Evolutionary conservation across 305 asterid species (phyloP).

Genomic region (Coffea humblotiana): DNA sequence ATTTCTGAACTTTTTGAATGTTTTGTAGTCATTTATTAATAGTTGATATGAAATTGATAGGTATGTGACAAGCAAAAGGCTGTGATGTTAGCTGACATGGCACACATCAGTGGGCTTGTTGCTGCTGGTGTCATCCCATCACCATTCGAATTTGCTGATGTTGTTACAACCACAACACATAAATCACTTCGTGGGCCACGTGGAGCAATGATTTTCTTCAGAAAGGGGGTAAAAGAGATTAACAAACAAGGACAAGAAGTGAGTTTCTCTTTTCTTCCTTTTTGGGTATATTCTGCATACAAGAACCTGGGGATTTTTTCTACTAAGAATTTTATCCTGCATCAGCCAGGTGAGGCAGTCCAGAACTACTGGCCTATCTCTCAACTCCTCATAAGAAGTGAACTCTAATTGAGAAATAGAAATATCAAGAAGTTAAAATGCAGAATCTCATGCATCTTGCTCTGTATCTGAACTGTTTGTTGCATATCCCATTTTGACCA

Average conservation of each 20-base stretch:
- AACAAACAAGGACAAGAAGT: constrained; percentile 92
- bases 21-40: not conserved
- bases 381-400: not conserved
- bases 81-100: constrained; percentile 92
- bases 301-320: not conserved
- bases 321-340: not conserved
- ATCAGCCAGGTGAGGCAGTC: not conserved
- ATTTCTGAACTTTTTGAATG: not conserved
- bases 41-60: constrained; percentile 40
- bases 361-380: not conserved
- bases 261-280: constrained; percentile 32
- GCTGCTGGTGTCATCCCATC: constrained; percentile 98
- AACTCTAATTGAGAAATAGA: not conserved
- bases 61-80: constrained; percentile 94
- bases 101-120: constrained; percentile 95
- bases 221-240: constrained; percentile 86
- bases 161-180: constrained; percentile 96
- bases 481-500: not conserved
- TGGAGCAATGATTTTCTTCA: constrained; percentile 94
- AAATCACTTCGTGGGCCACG: constrained; percentile 96
- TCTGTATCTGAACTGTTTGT: not conserved
- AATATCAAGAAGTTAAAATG: not conserved
- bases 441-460: not conserved
- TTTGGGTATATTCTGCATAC: no score
- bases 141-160: constrained; percentile 92